Base-by-base conservation (phyloP, 768 basidiomycete species). In the Tylopilus subfusipes region DNA sequence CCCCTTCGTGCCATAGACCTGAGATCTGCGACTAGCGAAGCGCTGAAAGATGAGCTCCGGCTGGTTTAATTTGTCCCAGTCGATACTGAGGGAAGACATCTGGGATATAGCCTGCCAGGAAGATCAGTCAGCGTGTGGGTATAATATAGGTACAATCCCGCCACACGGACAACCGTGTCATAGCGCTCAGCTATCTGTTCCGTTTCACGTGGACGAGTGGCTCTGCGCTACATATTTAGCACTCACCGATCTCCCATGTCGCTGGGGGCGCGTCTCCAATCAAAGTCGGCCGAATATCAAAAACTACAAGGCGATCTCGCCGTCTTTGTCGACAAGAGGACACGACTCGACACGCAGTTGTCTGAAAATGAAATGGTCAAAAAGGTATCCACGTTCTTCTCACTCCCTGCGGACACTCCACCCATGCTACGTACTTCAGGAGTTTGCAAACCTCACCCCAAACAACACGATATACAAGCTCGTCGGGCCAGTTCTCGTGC, bases 331-430 rank as follows among this genome's bases (percentile, higher is more conserved):
- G 91, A 93, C 60, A 86, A 84, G 14, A 78, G 89, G 42, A 92
- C 96, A 62, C 80, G 83, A 50, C 79, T 98, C n/a, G 96, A 96
- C 57, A 85, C 93, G 0, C 94, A 97, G 68, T 73, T 88, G 42
- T 85, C 87, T 7, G 96, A 98, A 74, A 97, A 94, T 72, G 91
- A 97, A 70, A 75, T 85, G 45, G 96, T 98, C 42, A 85, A 92
- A 68, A 91, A 95, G 82, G 95, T 88, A 36, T 19, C 69, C 39
- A 42, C 29, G 19, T 34, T 13, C 27, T 45, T n/a, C 25, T 49
- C 40, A 16, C 25, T n/a, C 48, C 42, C 34, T 40, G 39, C 21
- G 12, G 39, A 24, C 27, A 27, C 27, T 49, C 4, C 30, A 56
- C 14, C 33, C 21, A 47, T 42, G 45, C 50, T 34, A 52, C 52